Percentiles rank a stretch among this genome's conserved stretches.
Conservation (phyloP, 1,284 basidiomycete species). For the Heterobasidion annosum region DNA sequence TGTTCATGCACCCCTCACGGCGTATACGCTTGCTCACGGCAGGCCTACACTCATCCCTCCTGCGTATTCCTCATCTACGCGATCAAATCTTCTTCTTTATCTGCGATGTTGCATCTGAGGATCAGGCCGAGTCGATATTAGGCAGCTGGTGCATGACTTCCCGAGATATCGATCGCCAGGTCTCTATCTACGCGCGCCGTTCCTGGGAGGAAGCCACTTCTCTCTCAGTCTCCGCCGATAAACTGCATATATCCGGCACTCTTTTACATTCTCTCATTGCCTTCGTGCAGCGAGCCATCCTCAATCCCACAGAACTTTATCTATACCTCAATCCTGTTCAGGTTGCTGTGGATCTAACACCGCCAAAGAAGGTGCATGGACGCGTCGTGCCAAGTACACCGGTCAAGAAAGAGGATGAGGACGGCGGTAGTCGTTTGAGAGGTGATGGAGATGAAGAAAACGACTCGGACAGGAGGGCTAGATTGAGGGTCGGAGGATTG, state of each 20-base stretch:
- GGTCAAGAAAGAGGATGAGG: constrained; percentile 19
- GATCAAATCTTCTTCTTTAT: constrained; percentile 54
- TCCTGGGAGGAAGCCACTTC: constrained; percentile 45
- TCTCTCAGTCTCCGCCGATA: constrained; percentile 10
- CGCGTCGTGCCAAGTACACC: constrained; percentile 10
- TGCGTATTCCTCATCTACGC: constrained; percentile 45
- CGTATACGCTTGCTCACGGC: constrained; percentile 67
- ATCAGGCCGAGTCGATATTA: constrained; percentile 62
- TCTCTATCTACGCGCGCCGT: constrained; percentile 39
- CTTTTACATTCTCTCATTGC: constrained; percentile 27
- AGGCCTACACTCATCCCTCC: constrained; percentile 61
- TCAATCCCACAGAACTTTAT: constrained; percentile 64
- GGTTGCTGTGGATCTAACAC: constrained; percentile 22
- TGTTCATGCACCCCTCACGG: constrained; percentile 78
- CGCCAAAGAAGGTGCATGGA: constrained; percentile 23
- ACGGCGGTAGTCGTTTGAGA: constrained; percentile 25
- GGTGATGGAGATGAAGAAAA: constrained; percentile 55
- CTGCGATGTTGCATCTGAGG: constrained; percentile 39
- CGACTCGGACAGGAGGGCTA: constrained; percentile 58
- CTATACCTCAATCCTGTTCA: constrained; percentile 60
- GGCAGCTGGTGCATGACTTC: constrained; percentile 76
- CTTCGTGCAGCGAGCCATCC: constrained; percentile 46
- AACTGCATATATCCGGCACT: constrained; percentile 22
- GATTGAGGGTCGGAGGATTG: constrained; percentile 66
- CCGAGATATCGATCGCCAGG: constrained; percentile 65